A percentile compares a stretch with the other conserved stretches of the same genome.
Evolutionary conservation across 805 yeast genomes (phyloP).

Genomic region (Starmerella cellae): DNA sequence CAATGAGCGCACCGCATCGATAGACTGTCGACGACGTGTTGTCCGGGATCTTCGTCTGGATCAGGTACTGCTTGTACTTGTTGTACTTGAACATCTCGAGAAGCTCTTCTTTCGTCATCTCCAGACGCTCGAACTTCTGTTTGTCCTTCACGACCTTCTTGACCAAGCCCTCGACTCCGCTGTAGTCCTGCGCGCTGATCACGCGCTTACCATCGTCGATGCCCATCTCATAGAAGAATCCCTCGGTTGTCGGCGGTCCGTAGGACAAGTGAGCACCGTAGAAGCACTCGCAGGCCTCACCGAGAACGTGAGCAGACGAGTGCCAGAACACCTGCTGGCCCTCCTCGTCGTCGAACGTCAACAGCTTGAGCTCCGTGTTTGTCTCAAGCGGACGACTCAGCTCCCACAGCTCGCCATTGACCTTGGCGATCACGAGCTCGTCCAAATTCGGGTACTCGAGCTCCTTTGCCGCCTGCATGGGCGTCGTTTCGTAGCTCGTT

Average conservation of each 20-base stretch:
- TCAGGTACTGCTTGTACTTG: constrained; percentile 84
- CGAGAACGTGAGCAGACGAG: constrained; percentile 93
- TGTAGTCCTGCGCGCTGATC: constrained; percentile 64
- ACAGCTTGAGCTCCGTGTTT: constrained; percentile 51
- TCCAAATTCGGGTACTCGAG: constrained; percentile 83
- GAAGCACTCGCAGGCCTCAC: constrained; percentile 96
- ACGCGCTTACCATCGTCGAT: constrained; percentile 61
- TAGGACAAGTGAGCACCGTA: constrained; percentile 82
- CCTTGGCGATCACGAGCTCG: constrained; percentile 81
- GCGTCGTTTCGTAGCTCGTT: constrained; percentile 78
- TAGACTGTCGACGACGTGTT: constrained; percentile 93
- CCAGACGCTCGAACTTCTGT: constrained; percentile 39
- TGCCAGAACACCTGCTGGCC: constrained; percentile 98
- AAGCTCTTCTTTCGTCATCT: constrained; percentile 79
- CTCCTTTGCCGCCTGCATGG: constrained; percentile 66
- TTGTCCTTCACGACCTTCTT: constrained; percentile 7
- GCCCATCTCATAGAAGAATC: constrained; percentile 94
- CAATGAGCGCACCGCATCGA: constrained; percentile 95
- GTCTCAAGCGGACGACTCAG: constrained; percentile 86
- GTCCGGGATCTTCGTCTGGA: constrained; percentile 82
- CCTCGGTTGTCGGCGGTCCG: constrained; percentile 97
- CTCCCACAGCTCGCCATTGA: constrained; percentile 88
- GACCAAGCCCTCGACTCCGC: constrained; percentile 5
- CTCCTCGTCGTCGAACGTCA: constrained; percentile 86
- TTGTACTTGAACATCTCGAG: constrained; percentile 90